Conservation (phyloP, 257 asterid species). For the Misopates orontium region DNA sequence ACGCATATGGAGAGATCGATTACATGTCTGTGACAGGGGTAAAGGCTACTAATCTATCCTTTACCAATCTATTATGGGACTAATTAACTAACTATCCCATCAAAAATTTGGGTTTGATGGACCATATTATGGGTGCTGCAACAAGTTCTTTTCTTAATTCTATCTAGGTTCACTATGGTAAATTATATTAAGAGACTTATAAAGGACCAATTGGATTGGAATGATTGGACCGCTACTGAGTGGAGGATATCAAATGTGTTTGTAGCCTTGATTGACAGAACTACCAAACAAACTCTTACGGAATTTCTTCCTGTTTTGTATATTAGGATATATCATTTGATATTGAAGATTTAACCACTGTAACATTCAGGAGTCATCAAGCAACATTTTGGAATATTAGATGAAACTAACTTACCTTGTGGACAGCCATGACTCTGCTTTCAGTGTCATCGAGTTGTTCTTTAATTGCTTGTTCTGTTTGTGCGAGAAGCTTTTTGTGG, state of each 20-base stretch:
- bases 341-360: conserved; percentile 14
- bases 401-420: conserved; percentile 53
- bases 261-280: no score
- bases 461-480: conserved; percentile 66
- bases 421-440: conserved; percentile 63
- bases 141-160: no score
- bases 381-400: conserved; percentile 15
- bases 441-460: conserved; percentile 65
- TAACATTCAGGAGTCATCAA: conserved; percentile 19
- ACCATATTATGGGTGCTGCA: no score
- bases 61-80: neutral
- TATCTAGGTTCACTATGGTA: no score
- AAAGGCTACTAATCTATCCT: conserved; percentile 9
- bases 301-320: conserved; percentile 4
- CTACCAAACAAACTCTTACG: neutral
- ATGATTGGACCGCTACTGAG: no score
- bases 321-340: conserved; percentile 10
- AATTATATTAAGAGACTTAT: no score
- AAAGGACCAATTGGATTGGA: no score
- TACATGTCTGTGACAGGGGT: neutral
- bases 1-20: conserved; percentile 7
- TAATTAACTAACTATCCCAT: neutral
- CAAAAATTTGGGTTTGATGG: no score
- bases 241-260: no score
- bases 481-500: conserved; percentile 53